Conservation (phyloP, 2,329 filamentous ascomycete genomes). For the Trichoderma sp. region DNA sequence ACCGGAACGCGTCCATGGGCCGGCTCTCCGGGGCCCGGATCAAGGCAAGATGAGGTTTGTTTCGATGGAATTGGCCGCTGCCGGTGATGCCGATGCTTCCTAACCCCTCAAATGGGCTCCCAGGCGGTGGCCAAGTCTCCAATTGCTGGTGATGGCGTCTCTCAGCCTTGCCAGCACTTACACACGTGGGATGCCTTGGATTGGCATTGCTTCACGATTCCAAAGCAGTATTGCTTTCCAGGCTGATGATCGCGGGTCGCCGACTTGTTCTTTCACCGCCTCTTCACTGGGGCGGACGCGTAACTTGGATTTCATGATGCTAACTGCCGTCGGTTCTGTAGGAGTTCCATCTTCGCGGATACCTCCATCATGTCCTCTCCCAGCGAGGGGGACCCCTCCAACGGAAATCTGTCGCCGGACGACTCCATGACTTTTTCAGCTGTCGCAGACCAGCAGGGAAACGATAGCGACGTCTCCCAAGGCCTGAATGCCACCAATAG, state of each 20-base stretch:
- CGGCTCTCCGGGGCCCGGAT: conserved; percentile 31
- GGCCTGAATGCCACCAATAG: conserved; percentile 67
- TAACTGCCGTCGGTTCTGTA: conserved; percentile 39
- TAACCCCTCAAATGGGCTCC: conserved; percentile 26
- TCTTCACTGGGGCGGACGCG: conserved; percentile 27
- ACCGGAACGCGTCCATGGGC: conserved; percentile 39
- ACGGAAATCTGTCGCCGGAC: conserved; percentile 64
- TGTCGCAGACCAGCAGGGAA: conserved; percentile 37
- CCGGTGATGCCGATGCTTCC: conserved; percentile 37
- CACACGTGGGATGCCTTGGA: conserved; percentile 47
- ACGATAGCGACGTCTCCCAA: conserved; percentile 65
- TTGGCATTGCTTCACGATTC: conserved; percentile 37
- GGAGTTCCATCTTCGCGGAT: conserved; percentile 60
- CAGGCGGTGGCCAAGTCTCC: conserved; percentile 33
- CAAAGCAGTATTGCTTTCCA: conserved; percentile 24
- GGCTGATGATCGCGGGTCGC: conserved; percentile 33
- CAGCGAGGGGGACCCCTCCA: conserved; percentile 61
- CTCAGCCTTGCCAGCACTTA: conserved; percentile 53
- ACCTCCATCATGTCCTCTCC: conserved; percentile 65
- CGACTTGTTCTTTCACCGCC: conserved; percentile 28
- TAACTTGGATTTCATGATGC: conserved; percentile 29
- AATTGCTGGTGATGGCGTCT: conserved; percentile 47
- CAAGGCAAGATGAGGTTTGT: conserved; percentile 29
- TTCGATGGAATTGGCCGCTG: conserved; percentile 40
- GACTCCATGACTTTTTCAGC: conserved; percentile 45